A percentile compares a stretch with the other conserved stretches of the same genome.
Evolutionary conservation across 2,329 filamentous ascomycete genomes (phyloP).

Genomic region (Fusarium nelsonii): DNA sequence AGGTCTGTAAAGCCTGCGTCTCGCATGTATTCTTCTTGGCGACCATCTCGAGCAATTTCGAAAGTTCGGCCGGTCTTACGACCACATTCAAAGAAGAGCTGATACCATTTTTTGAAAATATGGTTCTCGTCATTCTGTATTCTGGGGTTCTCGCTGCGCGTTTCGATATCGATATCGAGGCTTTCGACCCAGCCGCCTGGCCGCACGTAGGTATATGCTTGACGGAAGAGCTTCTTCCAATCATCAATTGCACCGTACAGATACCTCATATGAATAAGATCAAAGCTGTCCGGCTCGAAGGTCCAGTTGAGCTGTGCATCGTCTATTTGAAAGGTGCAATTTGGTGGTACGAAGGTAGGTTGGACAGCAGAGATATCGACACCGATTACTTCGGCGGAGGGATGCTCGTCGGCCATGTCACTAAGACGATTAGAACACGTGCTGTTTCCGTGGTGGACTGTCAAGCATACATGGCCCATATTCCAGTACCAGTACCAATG

Average conservation of each 20-base stretch:
- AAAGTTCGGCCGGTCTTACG: conserved; percentile 47
- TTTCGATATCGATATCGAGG: conserved; percentile 37
- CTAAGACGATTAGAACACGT: background rate
- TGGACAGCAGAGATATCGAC: conserved; percentile 54
- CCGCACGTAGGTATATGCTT: conserved; percentile 63
- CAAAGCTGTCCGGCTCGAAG: conserved; percentile 57
- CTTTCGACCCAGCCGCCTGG: conserved; percentile 43
- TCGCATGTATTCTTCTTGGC: conserved; percentile 38
- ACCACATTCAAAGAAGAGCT: conserved; percentile 43
- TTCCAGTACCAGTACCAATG: conserved; percentile 69
- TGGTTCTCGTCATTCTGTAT: conserved; percentile 31
- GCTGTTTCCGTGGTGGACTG: too few relatives aligned
- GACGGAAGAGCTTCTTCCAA: conserved; percentile 67
- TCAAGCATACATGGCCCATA: conserved; percentile 59
- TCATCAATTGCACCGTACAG: conserved; percentile 68
- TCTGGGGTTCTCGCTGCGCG: conserved; percentile 32
- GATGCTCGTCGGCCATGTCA: conserved; percentile 50
- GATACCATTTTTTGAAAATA: conserved; percentile 38
- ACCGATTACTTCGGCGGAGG: conserved; percentile 50
- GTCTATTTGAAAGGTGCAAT: conserved; percentile 53
- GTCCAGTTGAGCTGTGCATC: conserved; percentile 60
- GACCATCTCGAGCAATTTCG: conserved; percentile 37
- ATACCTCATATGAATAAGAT: conserved; percentile 70
- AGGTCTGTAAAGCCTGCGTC: conserved; percentile 37
- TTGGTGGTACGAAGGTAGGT: conserved; percentile 49